Percentiles rank a stretch among this genome's conserved stretches.
These are phyloP conservation scores for Cercospora sp. DNA, from an alignment of 2,329 filamentous ascomycete genomes.

Conservation along the genomic window DNA sequence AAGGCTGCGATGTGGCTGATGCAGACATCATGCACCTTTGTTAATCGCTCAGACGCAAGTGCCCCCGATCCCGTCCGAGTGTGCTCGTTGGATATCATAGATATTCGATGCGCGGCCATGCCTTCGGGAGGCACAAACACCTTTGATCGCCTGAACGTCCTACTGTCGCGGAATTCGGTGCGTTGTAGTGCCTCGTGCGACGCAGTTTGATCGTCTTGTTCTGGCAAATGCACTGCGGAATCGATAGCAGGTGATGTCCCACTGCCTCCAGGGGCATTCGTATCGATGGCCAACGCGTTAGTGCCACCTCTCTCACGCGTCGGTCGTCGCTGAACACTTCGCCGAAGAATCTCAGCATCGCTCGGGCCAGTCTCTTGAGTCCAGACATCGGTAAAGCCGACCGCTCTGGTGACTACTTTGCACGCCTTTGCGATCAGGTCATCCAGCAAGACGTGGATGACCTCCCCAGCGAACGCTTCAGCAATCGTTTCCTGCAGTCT, in stretches of 20 bases:
- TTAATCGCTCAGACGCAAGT: slow-evolving; percentile 80
- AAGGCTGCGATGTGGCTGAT: slow-evolving; percentile 89
- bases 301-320: not conserved
- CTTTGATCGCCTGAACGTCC: slow-evolving; percentile 16
- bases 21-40: slow-evolving; percentile 79
- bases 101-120: slow-evolving; percentile 35
- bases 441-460: slow-evolving; percentile 76
- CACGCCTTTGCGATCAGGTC: slow-evolving; percentile 93
- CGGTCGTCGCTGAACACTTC: slow-evolving; percentile 1
- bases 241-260: slow-evolving; percentile 21
- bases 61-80: slow-evolving; percentile 50
- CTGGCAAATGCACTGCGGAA: slow-evolving; percentile 27
- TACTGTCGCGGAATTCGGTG: slow-evolving; percentile 3
- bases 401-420: slow-evolving; percentile 86
- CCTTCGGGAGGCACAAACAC: slow-evolving; percentile 25
- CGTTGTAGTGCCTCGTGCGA: slow-evolving; percentile 10
- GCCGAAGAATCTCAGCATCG: slow-evolving; percentile 2
- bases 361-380: slow-evolving; percentile 40
- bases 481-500: slow-evolving; percentile 73
- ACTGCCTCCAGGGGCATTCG: slow-evolving; percentile 1
- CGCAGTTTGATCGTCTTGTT: slow-evolving; percentile 6
- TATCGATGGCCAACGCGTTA: slow-evolving; percentile 21
- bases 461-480: slow-evolving; percentile 52
- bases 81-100: slow-evolving; percentile 30
- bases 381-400: slow-evolving; percentile 84